phyloP scores from a whole-genome alignment of 352 stramenopile genomes.

The Phytophthora macrochlamydospora region DNA sequence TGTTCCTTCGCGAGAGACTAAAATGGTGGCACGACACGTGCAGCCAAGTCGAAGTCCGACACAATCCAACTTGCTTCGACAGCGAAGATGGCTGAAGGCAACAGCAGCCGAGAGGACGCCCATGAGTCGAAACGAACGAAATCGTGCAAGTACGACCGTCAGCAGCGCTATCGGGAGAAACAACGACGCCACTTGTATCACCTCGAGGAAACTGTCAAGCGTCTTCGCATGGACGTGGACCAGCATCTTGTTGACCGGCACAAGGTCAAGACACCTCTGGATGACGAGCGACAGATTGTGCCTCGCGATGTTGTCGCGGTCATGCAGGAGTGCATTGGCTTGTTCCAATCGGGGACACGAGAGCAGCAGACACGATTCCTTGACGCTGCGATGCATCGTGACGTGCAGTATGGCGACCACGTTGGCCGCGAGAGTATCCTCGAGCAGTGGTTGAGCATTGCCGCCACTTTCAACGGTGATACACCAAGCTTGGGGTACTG shows the following conservation, averaged over 20 bases:
- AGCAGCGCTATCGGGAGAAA: slow-evolving; percentile 33
- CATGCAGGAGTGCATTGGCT: slow-evolving; percentile 23
- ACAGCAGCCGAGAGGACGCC: no score
- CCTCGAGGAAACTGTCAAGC: slow-evolving; percentile 25
- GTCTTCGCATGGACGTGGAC: slow-evolving; percentile 28
- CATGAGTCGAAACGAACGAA: background rate
- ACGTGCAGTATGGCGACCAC: slow-evolving; percentile 21
- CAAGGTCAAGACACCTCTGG: background rate
- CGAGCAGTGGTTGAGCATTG: slow-evolving; percentile 23
- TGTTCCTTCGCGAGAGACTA: no score
- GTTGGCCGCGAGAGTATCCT: slow-evolving; percentile 22
- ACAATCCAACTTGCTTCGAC: no score
- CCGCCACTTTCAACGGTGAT: slow-evolving; percentile 9
- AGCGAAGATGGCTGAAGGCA: no score
- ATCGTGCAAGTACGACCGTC: slow-evolving; percentile 10
- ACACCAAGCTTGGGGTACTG: slow-evolving; percentile 10
- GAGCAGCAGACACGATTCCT: slow-evolving; percentile 22
- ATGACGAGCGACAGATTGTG: background rate
- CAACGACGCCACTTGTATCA: slow-evolving; percentile 16
- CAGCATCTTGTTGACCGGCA: slow-evolving; percentile 8
- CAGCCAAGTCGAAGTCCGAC: no score
- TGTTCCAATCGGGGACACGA: slow-evolving; percentile 17
- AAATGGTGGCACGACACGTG: no score
- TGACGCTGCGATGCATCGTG: slow-evolving; percentile 13
- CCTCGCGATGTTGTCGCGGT: slow-evolving; percentile 2